phyloP scores from a whole-genome alignment of 2,329 filamentous ascomycete genomes.

The Scedosporium boydii region DNA sequence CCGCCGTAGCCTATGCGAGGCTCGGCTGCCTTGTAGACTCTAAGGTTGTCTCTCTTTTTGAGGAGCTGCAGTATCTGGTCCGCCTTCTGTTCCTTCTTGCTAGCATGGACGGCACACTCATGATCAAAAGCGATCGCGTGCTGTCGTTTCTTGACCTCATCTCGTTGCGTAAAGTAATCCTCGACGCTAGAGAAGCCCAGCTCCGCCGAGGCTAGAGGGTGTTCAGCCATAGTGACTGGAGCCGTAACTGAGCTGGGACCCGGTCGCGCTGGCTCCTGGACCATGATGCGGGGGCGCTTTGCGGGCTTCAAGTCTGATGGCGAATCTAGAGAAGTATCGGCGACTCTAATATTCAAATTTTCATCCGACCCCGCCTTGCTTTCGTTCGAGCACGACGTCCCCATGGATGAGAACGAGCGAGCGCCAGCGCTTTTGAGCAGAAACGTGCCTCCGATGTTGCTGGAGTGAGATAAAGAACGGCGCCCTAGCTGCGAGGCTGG shows the following conservation, averaged over 20 bases:
- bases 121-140: conserved; percentile 30
- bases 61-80: conserved; percentile 30
- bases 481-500: too few relatives aligned
- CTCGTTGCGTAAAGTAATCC: conserved; percentile 23
- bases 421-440: neutral
- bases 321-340: neutral
- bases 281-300: neutral
- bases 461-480: too few relatives aligned
- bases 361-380: neutral
- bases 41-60: conserved; percentile 23
- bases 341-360: neutral
- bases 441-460: too few relatives aligned
- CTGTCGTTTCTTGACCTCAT: conserved; percentile 21
- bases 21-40: conserved; percentile 24
- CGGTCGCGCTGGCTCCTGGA: neutral
- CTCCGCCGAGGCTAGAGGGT: neutral
- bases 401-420: neutral
- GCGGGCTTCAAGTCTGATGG: neutral
- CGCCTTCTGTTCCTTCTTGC: conserved; percentile 24
- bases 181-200: conserved; percentile 7
- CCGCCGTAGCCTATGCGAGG: conserved; percentile 27
- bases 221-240: neutral
- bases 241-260: neutral
- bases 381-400: neutral
- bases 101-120: conserved; percentile 20